Conservation (phyloP, 202 grass and related monocot species). For the Thinopyrum obtusiflorum region DNA sequence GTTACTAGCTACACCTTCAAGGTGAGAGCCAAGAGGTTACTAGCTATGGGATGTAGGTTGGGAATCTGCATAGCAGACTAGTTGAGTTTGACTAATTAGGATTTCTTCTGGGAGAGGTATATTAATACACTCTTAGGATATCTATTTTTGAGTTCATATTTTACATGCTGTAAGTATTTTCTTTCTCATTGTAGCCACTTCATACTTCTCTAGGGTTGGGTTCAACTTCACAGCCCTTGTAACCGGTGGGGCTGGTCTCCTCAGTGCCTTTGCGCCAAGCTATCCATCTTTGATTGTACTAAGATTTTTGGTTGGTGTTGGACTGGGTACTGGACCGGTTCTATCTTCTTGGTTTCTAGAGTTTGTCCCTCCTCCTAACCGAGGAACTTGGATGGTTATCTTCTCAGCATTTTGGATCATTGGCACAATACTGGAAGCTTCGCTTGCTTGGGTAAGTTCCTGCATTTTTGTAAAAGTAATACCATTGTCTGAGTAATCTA, state of each 20-base stretch:
- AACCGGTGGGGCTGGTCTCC: conserved; percentile 83
- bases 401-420: conserved; percentile 92
- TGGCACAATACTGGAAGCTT: conserved; percentile 95
- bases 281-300: conserved; percentile 75
- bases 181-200: conserved; percentile 22
- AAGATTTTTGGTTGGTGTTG: conserved; percentile 91
- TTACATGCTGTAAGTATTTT: not conserved
- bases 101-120: not conserved
- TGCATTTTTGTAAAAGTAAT: conserved; percentile 27
- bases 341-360: conserved; percentile 96
- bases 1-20: not conserved
- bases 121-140: conserved; percentile 10
- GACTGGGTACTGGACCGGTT: conserved; percentile 85
- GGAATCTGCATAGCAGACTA: not conserved
- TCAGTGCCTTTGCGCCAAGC: conserved; percentile 90
- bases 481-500: not conserved
- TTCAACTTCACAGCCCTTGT: conserved; percentile 94
- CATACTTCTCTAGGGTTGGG: conserved; percentile 66
- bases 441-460: conserved; percentile 86
- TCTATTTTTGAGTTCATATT: not conserved
- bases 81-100: conserved; percentile 14
- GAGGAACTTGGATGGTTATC: conserved; percentile 95
- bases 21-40: not conserved
- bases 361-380: conserved; percentile 85
- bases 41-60: not conserved